phyloP scores from a whole-genome alignment of 805 yeast species.

The Nakazawaea pomicola region DNA sequence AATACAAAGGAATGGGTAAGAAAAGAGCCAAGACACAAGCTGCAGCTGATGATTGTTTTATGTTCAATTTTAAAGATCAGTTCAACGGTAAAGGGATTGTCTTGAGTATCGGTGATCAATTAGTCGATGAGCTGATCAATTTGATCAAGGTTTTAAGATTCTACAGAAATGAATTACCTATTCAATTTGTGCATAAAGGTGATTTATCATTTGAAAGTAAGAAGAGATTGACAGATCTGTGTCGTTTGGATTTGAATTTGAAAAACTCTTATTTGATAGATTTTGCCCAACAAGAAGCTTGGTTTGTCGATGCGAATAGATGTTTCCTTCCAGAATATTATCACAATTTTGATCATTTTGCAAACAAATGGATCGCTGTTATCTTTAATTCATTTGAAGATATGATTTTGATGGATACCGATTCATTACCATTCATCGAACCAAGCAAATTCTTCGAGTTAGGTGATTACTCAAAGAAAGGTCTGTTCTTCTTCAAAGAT shows the following conservation, averaged over 20 bases:
- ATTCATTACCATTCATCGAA: constrained; percentile 36
- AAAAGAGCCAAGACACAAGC: neutral
- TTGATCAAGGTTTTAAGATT: constrained; percentile 45
- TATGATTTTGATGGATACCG: constrained; percentile 50
- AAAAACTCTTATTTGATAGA: constrained; percentile 15
- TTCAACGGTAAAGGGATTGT: constrained; percentile 50
- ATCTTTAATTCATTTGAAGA: constrained; percentile 56
- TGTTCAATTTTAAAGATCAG: constrained; percentile 24
- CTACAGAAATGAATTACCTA: constrained; percentile 44
- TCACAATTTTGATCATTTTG: constrained; percentile 23
- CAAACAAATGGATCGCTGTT: constrained; percentile 50
- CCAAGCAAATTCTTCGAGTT: constrained; percentile 33
- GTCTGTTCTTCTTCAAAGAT: constrained; percentile 47
- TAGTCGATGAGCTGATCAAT: constrained; percentile 41
- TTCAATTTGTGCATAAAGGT: constrained; percentile 40
- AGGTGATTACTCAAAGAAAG: constrained; percentile 29
- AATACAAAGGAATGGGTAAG: constrained; percentile 10
- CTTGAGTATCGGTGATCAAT: constrained; percentile 43
- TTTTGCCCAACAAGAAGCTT: constrained; percentile 23
- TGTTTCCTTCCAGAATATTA: constrained; percentile 21
- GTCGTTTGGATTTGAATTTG: constrained; percentile 23
- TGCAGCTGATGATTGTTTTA: constrained; percentile 19
- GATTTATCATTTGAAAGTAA: constrained; percentile 33
- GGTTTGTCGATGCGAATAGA: constrained; percentile 29
- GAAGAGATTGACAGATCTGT: constrained; percentile 28